These are phyloP conservation scores for Backusella westeae DNA, from an alignment of 192 early-diverging fungal species.

Conservation along the genomic window DNA sequence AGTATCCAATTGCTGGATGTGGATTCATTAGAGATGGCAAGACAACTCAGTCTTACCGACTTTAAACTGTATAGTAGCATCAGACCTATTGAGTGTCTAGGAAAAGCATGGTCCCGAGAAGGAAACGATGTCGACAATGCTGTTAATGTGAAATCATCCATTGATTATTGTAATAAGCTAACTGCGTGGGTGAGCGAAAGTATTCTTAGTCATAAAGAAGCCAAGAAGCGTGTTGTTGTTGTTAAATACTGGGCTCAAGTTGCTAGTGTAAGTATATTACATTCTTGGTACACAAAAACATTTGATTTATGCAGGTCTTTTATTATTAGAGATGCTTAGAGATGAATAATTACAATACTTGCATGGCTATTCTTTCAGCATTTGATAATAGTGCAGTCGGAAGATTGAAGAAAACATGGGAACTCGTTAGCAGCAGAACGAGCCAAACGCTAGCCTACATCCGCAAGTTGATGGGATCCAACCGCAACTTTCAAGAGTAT, in stretches of 20 bases:
- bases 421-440: constrained; percentile 48
- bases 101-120: constrained; percentile 80
- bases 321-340: constrained; percentile 61
- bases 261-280: constrained; percentile 53
- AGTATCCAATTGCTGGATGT: constrained; percentile 81
- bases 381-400: constrained; percentile 87
- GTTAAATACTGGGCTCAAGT: constrained; percentile 85
- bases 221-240: constrained; percentile 73
- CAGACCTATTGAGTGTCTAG: constrained; percentile 84
- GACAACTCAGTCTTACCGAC: constrained; percentile 92
- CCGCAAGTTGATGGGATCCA: constrained; percentile 66
- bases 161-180: constrained; percentile 75
- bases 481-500: constrained; percentile 74
- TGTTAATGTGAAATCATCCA: constrained; percentile 85
- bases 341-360: constrained; percentile 95
- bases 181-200: constrained; percentile 86
- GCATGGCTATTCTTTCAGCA: constrained; percentile 87
- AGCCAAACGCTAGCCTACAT: constrained; percentile 53
- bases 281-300: neutral
- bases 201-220: constrained; percentile 76
- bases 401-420: constrained; percentile 90
- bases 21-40: constrained; percentile 89
- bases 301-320: neutral
- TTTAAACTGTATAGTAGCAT: constrained; percentile 77
- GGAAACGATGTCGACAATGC: constrained; percentile 61